Percentiles rank a stretch among this genome's conserved stretches.
Evolutionary conservation across 208 protist species (phyloP).

Genomic region (Trypanosoma scelopori): DNA sequence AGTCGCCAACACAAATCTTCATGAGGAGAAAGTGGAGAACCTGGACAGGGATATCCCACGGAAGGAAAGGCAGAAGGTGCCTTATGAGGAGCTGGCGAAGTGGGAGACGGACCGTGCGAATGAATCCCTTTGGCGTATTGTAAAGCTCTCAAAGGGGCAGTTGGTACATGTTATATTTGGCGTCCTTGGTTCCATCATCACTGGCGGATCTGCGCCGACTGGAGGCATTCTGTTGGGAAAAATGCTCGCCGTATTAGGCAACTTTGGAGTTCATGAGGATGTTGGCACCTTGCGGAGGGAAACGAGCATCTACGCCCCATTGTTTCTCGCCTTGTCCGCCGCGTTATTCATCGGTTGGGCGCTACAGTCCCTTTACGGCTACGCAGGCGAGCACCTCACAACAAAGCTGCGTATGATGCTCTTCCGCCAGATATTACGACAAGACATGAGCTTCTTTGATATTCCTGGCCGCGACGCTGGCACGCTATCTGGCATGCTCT

Average conservation of each 20-base stretch:
- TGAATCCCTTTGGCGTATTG: constrained; percentile 41
- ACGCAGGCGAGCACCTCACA: constrained; percentile 70
- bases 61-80: constrained; percentile 57
- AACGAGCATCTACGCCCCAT: constrained; percentile 44
- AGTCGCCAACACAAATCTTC: constrained; percentile 35
- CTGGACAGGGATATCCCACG: constrained; percentile 49
- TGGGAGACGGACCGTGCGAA: constrained; percentile 55
- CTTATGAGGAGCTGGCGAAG: constrained; percentile 49
- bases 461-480: constrained; percentile 66
- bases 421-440: constrained; percentile 68
- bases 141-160: constrained; percentile 40
- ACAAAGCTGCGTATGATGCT: constrained; percentile 60
- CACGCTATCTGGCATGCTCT: constrained; percentile 69
- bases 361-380: constrained; percentile 68
- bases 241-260: constrained; percentile 40
- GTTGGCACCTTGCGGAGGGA: constrained; percentile 28
- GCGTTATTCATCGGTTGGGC: constrained; percentile 41
- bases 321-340: constrained; percentile 51
- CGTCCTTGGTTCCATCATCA: constrained; percentile 50
- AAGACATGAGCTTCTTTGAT: constrained; percentile 89
- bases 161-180: constrained; percentile 42
- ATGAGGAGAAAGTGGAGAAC: constrained; percentile 40
- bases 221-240: constrained; percentile 52
- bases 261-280: constrained; percentile 36
- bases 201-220: constrained; percentile 36